Base-by-base conservation (phyloP, 1,139 yeast genomes). In the Nakaseomyces sp. region DNA sequence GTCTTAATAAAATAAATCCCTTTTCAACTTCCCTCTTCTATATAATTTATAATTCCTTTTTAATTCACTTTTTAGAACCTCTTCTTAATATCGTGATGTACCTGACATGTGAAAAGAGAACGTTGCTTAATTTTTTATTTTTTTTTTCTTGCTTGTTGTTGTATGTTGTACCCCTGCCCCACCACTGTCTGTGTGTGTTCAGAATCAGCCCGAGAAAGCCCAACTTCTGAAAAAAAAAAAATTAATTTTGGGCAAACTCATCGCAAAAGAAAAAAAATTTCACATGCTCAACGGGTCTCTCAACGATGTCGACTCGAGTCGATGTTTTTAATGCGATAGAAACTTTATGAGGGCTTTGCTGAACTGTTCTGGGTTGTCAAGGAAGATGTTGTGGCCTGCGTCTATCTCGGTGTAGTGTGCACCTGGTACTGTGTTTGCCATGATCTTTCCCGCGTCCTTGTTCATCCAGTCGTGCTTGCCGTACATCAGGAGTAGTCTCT, bases 381-480 rank as follows among this genome's bases (percentile, higher is more conserved):
- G 64, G 54, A 81, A 82, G 45, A 83, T 62, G 60, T 84, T 88
- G 57, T 84, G 94, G 1, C 93, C 87, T 1, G 86, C 75, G 41
- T 72, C 65, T 1, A 81, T 63, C 3, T 74, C 61, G 16, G 60
- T 65, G 46, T 72, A 76, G 9, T 59, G 56, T 3, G 66, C 62
- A 2, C 51, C 56, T 40, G 66, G 58, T 44, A 77, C 60, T 31
- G 62, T 52, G 18, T 66, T 25, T 82, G 75, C 44, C 33, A 71
- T 70, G 8, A 64, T 55, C 17, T 44, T 47, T 0, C 94, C 95
- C 0, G 88, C 88, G 41, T 72, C 74, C 1, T 73, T 66, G 56
- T 82, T 83, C 95, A 86, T 85, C 71, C 87, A 86, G 58, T 86
- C 95, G 51, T 70, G 75, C 53, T 81, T 77, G 0, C 95, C 95